These are phyloP conservation scores for Xylaria telfairii DNA, from an alignment of 495 filamentous ascomycete species.

Conservation along the genomic window DNA sequence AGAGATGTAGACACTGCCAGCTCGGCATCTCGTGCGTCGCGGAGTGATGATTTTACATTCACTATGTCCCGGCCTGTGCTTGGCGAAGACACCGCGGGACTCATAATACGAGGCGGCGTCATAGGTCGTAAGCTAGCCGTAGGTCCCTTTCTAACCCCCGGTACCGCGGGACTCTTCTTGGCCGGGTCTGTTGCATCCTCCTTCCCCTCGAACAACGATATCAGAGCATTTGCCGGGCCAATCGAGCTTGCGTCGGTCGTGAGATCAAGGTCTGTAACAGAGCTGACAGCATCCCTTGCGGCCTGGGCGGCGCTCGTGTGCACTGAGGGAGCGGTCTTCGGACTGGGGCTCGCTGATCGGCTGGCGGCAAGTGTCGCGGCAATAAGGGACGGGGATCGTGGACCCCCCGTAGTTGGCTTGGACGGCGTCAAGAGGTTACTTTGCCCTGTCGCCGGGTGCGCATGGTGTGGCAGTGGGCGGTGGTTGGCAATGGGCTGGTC, in stretches of 20 bases:
- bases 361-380: slow-evolving; percentile 64
- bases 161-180: slow-evolving; percentile 40
- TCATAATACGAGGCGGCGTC: slow-evolving; percentile 34
- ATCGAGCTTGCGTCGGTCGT: slow-evolving; percentile 61
- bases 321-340: slow-evolving; percentile 37
- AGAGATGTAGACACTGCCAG: neutral
- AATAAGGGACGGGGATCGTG: slow-evolving; percentile 57
- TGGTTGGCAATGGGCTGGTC: slow-evolving; percentile 10
- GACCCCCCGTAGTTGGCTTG: slow-evolving; percentile 29
- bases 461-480: slow-evolving; percentile 21
- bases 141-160: slow-evolving; percentile 32
- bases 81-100: slow-evolving; percentile 28
- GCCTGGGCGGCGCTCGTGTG: slow-evolving; percentile 21
- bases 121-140: slow-evolving; percentile 28
- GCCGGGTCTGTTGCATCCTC: slow-evolving; percentile 41
- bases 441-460: slow-evolving; percentile 22
- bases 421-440: slow-evolving; percentile 26
- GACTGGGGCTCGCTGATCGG: slow-evolving; percentile 51
- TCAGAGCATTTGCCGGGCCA: slow-evolving; percentile 61
- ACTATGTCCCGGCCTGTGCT: neutral
- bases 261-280: slow-evolving; percentile 36
- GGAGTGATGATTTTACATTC: slow-evolving; percentile 16
- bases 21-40: slow-evolving; percentile 18
- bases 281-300: slow-evolving; percentile 28
- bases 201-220: slow-evolving; percentile 65